phyloP scores from a whole-genome alignment of 2,329 filamentous ascomycete genomes.

The Penicillium sp. region DNA sequence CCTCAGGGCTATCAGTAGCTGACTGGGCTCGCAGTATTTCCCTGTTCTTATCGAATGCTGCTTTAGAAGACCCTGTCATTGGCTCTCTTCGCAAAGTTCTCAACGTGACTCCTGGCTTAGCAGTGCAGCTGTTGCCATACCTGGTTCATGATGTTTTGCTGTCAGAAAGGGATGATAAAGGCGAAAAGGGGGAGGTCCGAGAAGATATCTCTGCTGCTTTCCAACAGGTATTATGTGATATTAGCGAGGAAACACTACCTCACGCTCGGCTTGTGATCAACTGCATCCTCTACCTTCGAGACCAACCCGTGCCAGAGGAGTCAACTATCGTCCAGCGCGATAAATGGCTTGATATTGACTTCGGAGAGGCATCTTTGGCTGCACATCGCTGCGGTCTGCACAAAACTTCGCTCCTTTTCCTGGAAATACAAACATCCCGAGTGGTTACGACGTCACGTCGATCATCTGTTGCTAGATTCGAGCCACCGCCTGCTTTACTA shows the following conservation, averaged over 20 bases:
- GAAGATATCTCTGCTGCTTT: slow-evolving; percentile 64
- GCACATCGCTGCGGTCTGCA: slow-evolving; percentile 79
- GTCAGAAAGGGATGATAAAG: slow-evolving; percentile 62
- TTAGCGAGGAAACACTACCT: slow-evolving; percentile 46
- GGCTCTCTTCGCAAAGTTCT: slow-evolving; percentile 66
- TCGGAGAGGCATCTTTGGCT: slow-evolving; percentile 64
- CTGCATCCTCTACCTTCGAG: slow-evolving; percentile 81
- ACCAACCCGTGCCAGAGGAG: slow-evolving; percentile 72
- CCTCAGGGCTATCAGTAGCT: slow-evolving; percentile 20
- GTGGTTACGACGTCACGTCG: slow-evolving; percentile 60
- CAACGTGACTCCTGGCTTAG: slow-evolving; percentile 63
- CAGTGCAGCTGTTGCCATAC: slow-evolving; percentile 73
- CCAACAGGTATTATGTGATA: slow-evolving; percentile 59
- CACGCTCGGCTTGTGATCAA: slow-evolving; percentile 73
- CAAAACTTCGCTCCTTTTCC: slow-evolving; percentile 79
- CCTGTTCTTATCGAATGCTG: slow-evolving; percentile 56
- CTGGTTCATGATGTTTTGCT: slow-evolving; percentile 78
- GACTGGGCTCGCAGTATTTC: slow-evolving; percentile 37
- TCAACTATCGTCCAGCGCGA: slow-evolving; percentile 73
- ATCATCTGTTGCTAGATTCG: slow-evolving; percentile 57
- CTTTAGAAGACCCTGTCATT: slow-evolving; percentile 65
- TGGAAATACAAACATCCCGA: slow-evolving; percentile 67
- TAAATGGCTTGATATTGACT: slow-evolving; percentile 83
- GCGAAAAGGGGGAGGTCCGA: slow-evolving; percentile 58
- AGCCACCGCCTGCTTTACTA: slow-evolving; percentile 65